phyloP scores from a whole-genome alignment of 495 filamentous ascomycete genomes.

The Aspergillus olivimuriae region DNA sequence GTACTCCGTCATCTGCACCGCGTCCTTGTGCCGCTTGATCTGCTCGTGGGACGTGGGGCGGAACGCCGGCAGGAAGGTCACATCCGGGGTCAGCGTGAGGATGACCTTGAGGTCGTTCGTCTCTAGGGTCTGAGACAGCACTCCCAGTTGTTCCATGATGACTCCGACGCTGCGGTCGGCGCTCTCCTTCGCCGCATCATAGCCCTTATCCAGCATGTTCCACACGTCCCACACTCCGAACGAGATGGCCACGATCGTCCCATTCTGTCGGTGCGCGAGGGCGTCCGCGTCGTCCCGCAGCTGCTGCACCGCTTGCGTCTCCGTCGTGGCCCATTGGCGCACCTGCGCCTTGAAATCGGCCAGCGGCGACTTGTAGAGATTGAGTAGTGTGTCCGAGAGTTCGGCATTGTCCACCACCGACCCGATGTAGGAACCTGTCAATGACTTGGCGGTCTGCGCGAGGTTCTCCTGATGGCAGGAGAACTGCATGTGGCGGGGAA shows the following conservation, averaged over 20 bases:
- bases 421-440: slow-evolving; percentile 25
- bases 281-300: slow-evolving; percentile 17
- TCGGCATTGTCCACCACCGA: slow-evolving; percentile 38
- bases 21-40: slow-evolving; percentile 30
- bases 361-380: slow-evolving; percentile 23
- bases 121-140: slow-evolving; percentile 32
- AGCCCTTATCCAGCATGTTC: slow-evolving; percentile 34
- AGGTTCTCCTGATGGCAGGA: slow-evolving; percentile 43
- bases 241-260: slow-evolving; percentile 35
- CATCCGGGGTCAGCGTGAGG: slow-evolving; percentile 42
- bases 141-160: slow-evolving; percentile 38
- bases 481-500: slow-evolving; percentile 18
- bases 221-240: slow-evolving; percentile 49
- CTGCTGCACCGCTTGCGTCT: slow-evolving; percentile 16
- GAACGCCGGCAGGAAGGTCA: slow-evolving; percentile 46
- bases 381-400: slow-evolving; percentile 17
- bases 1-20: slow-evolving; percentile 32
- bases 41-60: slow-evolving; percentile 23
- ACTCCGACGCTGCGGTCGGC: slow-evolving; percentile 37
- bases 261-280: slow-evolving; percentile 21
- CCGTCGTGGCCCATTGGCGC: slow-evolving; percentile 32
- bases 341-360: slow-evolving; percentile 40
- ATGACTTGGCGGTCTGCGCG: slow-evolving; percentile 30
- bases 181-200: slow-evolving; percentile 25
- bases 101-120: slow-evolving; percentile 39